phyloP scores from a whole-genome alignment of 768 basidiomycete species.

The Lactarius quietus region DNA sequence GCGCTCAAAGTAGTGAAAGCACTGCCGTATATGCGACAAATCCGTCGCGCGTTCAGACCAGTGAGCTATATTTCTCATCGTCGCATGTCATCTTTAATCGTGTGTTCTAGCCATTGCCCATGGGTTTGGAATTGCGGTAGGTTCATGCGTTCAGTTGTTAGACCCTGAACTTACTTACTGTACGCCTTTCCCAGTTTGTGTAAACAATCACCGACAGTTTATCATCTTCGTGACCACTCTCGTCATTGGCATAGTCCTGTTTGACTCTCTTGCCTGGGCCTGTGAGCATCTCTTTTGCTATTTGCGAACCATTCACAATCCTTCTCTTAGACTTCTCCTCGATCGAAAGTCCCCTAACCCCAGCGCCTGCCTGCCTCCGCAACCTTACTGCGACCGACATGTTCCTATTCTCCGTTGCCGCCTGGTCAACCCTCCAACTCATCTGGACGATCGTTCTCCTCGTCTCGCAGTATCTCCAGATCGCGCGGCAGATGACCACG shows the following conservation, averaged over 20 bases:
- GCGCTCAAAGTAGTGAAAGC: conserved; percentile 92
- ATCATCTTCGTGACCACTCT: conserved; percentile 84
- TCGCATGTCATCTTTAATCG: conserved; percentile 12
- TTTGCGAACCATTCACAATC: conserved; percentile 10
- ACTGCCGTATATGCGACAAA: conserved; percentile 87
- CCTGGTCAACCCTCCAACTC: conserved; percentile 93
- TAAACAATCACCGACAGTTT: conserved; percentile 94
- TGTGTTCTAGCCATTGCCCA: conserved; percentile 75
- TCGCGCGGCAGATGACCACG: conserved; percentile 92
- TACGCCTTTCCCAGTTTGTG: conserved; percentile 57
- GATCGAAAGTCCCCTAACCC: conserved; percentile 36
- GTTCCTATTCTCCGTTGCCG: conserved; percentile 77
- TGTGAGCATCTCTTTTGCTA: conserved; percentile 52
- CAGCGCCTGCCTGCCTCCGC: conserved; percentile 64
- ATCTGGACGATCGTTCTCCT: conserved; percentile 90
- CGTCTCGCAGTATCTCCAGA: conserved; percentile 85
- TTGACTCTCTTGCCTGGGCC: conserved; percentile 79
- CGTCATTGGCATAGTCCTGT: conserved; percentile 72
- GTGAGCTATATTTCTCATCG: conserved; percentile 44
- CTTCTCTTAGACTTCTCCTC: conserved; percentile 51
- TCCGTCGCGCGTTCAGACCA: conserved; percentile 93
- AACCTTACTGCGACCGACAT: conserved; percentile 65
- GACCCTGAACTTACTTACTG: not conserved
- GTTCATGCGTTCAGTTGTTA: conserved; percentile 31
- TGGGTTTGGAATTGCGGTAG: conserved; percentile 99